Conservation (phyloP, 2,329 filamentous ascomycete species). For the Aspergillus ochraceoroseus region DNA sequence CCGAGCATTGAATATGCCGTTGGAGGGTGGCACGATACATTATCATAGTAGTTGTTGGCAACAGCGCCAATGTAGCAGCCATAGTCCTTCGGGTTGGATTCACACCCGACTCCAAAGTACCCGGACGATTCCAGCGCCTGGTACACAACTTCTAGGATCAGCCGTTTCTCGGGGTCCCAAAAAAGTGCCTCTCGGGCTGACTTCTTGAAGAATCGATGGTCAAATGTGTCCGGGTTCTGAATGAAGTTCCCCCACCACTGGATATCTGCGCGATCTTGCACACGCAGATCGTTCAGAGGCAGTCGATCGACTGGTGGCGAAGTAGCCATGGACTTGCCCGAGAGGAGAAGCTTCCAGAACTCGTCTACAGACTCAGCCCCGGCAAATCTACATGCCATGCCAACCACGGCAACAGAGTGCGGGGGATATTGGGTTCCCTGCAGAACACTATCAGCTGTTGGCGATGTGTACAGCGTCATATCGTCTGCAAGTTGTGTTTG, state of each 20-base stretch:
- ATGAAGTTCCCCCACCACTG: conserved; percentile 20
- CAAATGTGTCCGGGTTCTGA: conserved; percentile 22
- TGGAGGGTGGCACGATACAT: not conserved
- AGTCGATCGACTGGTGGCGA: too few relatives aligned
- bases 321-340: conserved; percentile 27
- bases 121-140: conserved; percentile 33
- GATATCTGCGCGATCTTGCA: not conserved
- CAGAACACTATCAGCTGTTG: too few relatives aligned
- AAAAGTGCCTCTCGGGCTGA: conserved; percentile 25
- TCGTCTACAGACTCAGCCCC: conserved; percentile 34
- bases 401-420: conserved; percentile 38
- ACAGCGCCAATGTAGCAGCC: conserved; percentile 1
- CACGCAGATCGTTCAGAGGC: too few relatives aligned
- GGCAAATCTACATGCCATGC: conserved; percentile 33
- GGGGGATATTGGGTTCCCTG: too few relatives aligned
- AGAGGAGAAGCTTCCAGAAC: conserved; percentile 29
- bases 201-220: conserved; percentile 32
- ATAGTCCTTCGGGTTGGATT: not conserved
- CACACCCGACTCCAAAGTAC: conserved; percentile 19
- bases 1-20: conserved; percentile 2
- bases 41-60: not conserved
- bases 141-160: conserved; percentile 29
- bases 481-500: not conserved
- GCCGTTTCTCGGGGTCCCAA: conserved; percentile 32
- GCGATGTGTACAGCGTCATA: too few relatives aligned